A percentile compares a stretch with the other conserved stretches of the same genome.
phyloP scores from a whole-genome alignment of 2,329 filamentous ascomycete genomes.

The Penicillium italicum region DNA sequence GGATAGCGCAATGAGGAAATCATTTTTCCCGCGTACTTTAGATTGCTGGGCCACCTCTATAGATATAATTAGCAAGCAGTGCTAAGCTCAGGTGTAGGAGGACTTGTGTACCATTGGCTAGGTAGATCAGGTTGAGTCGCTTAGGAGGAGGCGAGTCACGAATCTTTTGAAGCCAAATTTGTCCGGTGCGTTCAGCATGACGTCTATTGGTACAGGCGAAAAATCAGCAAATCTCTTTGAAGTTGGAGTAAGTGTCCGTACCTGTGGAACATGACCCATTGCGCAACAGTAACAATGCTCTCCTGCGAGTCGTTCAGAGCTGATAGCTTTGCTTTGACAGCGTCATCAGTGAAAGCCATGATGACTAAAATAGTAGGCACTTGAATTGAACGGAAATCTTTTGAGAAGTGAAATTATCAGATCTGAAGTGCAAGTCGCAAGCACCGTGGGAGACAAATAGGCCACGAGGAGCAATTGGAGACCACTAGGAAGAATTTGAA shows the following conservation, averaged over 20 bases:
- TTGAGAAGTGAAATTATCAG: neutral
- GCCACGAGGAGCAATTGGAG: neutral
- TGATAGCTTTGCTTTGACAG: constrained; percentile 89
- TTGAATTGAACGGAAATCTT: neutral
- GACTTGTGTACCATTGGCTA: constrained; percentile 75
- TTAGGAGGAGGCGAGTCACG: constrained; percentile 84
- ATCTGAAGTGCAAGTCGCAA: neutral
- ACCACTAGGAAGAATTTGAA: neutral
- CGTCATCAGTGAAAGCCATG: constrained; percentile 96
- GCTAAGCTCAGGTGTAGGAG: neutral
- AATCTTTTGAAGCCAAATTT: constrained; percentile 85
- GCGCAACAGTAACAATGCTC: constrained; percentile 89
- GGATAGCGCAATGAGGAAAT: constrained; percentile 88
- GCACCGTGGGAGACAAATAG: neutral
- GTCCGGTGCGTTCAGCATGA: constrained; percentile 85
- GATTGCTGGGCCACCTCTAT: constrained; percentile 94
- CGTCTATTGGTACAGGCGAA: constrained; percentile 55
- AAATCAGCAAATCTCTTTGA: constrained; percentile 15
- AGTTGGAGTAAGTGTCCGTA: constrained; percentile 43
- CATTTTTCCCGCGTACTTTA: constrained; percentile 84
- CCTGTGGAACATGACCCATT: constrained; percentile 99
- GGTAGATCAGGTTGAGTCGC: constrained; percentile 84
- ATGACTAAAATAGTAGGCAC: constrained; percentile 13
- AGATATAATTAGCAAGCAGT: constrained; percentile 23
- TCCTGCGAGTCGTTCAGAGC: constrained; percentile 96